Evolutionary conservation across 345 rosid genomes (phyloP).

Genomic region (Melaleuca alternifolia): DNA sequence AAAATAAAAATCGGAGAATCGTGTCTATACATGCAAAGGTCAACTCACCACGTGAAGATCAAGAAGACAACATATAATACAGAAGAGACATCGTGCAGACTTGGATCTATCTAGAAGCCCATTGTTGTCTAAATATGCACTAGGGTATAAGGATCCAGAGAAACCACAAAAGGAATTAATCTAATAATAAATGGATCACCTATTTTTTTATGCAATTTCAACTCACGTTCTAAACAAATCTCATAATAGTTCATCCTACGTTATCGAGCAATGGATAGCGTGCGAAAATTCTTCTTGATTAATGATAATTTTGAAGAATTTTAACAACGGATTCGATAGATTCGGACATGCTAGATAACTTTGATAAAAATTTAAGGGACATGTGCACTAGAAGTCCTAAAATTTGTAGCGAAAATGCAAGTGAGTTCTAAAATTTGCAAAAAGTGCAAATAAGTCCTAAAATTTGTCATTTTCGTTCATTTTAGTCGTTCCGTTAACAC

Average conservation of each 20-base stretch:
- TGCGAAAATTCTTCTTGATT: not conserved
- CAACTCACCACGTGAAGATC: not conserved
- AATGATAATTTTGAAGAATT: not conserved
- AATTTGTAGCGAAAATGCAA: too few relatives aligned
- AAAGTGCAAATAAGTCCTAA: too few relatives aligned
- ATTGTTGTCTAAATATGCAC: not conserved
- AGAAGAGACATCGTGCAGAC: not conserved
- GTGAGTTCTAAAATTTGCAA: too few relatives aligned
- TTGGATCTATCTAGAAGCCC: not conserved
- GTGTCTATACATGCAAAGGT: not conserved
- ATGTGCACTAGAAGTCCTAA: too few relatives aligned
- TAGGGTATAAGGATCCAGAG: not conserved
- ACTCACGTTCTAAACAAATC: not conserved
- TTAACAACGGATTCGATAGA: not conserved
- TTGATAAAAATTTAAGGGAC: not conserved
- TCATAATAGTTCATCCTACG: not conserved
- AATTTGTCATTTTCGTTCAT: too few relatives aligned
- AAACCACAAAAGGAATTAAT: not conserved
- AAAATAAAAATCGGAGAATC: not conserved
- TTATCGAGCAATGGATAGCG: not conserved
- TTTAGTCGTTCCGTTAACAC: too few relatives aligned
- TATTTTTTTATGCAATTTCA: not conserved
- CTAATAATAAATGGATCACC: not conserved
- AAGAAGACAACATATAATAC: not conserved
- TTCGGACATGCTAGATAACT: not conserved